Conservation (phyloP, 2,329 filamentous ascomycete genomes). For the Exserohilum turcica region DNA sequence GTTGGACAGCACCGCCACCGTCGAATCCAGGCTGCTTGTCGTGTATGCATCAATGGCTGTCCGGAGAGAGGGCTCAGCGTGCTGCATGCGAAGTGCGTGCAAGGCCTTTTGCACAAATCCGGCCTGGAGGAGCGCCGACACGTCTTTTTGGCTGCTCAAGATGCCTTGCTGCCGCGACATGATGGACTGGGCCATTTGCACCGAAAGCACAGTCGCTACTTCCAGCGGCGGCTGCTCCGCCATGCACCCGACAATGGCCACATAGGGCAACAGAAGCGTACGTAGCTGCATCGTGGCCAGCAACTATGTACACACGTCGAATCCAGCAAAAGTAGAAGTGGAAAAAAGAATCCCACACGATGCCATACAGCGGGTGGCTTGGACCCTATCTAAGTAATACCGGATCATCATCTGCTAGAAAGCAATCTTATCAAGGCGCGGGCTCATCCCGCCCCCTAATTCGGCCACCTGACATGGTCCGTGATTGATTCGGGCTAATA, state of each 20-base stretch:
- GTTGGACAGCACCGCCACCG: slow-evolving; percentile 20
- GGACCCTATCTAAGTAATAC: too few species aligned
- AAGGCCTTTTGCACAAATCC: slow-evolving; percentile 45
- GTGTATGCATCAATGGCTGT: slow-evolving; percentile 15
- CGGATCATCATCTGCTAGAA: not conserved
- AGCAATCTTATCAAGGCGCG: not conserved
- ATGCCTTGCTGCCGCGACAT: slow-evolving; percentile 42
- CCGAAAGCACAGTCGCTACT: too few species aligned
- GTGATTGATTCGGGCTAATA: too few species aligned
- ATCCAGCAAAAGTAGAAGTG: not conserved
- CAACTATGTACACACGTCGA: not conserved
- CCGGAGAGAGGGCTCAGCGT: slow-evolving; percentile 8
- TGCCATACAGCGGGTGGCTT: not conserved
- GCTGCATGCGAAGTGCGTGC: slow-evolving; percentile 20
- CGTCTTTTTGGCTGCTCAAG: slow-evolving; percentile 21
- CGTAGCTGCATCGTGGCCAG: not conserved
- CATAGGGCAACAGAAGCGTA: not conserved
- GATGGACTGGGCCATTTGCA: slow-evolving; percentile 37
- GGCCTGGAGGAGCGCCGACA: slow-evolving; percentile 35
- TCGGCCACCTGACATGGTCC: not conserved
- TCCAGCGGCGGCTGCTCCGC: slow-evolving; percentile 6
- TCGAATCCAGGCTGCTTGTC: slow-evolving; percentile 26
- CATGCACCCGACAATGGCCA: not conserved
- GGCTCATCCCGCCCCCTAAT: not conserved
- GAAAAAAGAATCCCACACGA: not conserved